phyloP scores from a whole-genome alignment of 2,329 filamentous ascomycete species.

The Phymatotrichopsis omnivora region DNA sequence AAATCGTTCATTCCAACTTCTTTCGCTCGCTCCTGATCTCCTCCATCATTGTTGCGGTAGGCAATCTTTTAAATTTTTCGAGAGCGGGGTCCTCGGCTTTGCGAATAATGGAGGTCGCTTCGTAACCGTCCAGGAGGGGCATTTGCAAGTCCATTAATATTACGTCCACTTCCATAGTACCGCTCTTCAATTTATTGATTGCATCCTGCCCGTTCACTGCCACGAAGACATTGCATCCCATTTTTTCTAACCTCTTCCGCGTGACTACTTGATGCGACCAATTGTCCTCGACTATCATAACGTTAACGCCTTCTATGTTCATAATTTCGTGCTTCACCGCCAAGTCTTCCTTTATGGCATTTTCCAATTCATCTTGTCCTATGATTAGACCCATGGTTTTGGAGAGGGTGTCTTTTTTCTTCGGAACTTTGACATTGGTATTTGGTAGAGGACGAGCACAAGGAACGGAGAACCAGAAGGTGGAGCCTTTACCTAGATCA shows the following conservation, averaged over 20 bases:
- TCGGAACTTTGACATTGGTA: slow-evolving; percentile 9
- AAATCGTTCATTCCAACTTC: slow-evolving; percentile 30
- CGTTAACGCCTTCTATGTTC: slow-evolving; percentile 23
- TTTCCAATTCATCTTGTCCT: slow-evolving; percentile 13
- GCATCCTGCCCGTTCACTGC: slow-evolving; percentile 28
- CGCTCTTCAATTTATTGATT: slow-evolving; percentile 24
- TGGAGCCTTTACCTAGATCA: slow-evolving; percentile 16
- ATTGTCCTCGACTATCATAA: slow-evolving; percentile 30
- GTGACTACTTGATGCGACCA: slow-evolving; percentile 30
- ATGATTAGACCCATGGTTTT: slow-evolving; percentile 21
- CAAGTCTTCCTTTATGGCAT: slow-evolving; percentile 3
- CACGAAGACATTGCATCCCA: slow-evolving; percentile 29
- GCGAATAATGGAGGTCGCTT: slow-evolving; percentile 28
- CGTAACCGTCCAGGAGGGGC: slow-evolving; percentile 30
- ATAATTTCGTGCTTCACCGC: slow-evolving; percentile 7
- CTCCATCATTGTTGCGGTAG: slow-evolving; percentile 29
- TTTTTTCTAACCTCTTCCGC: slow-evolving; percentile 24
- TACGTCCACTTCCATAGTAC: slow-evolving; percentile 25
- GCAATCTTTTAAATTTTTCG: slow-evolving; percentile 26
- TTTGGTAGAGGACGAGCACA: slow-evolving; percentile 11
- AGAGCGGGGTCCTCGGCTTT: slow-evolving; percentile 23
- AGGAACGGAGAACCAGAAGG: slow-evolving; percentile 20
- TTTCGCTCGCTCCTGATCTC: slow-evolving; percentile 27
- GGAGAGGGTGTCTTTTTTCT: slow-evolving; percentile 11
- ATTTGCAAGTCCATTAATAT: slow-evolving; percentile 32